Percentiles rank a stretch among this genome's conserved stretches.
These are phyloP conservation scores for Teratosphaeria viscida DNA, from an alignment of 2,329 filamentous ascomycete species.

Conservation along the genomic window DNA sequence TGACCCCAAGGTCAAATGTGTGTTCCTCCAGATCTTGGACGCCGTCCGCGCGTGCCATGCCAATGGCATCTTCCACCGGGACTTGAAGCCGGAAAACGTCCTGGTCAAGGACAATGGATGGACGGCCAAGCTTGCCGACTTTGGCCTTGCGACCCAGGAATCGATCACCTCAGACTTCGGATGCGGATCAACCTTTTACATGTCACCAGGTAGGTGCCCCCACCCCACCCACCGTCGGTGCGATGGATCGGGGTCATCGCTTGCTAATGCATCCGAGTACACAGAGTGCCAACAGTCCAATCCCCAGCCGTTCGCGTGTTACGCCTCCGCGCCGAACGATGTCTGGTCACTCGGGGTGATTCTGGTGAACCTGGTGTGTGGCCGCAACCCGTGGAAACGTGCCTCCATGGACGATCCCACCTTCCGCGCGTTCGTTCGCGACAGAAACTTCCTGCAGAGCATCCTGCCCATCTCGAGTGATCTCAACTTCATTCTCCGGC, in stretches of 20 bases:
- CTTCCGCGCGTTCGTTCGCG: conserved; percentile 80
- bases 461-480: conserved; percentile 87
- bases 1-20: conserved; percentile 73
- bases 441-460: conserved; percentile 76
- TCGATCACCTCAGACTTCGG: conserved; percentile 85
- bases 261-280: conserved; percentile 4
- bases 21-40: conserved; percentile 92
- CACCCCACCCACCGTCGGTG: too few relatives aligned
- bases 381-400: conserved; percentile 97
- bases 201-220: conserved; percentile 74
- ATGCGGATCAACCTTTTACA: conserved; percentile 97
- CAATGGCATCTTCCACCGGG: conserved; percentile 89
- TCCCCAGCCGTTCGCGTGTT: conserved; percentile 61
- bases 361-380: conserved; percentile 92
- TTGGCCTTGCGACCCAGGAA: conserved; percentile 84
- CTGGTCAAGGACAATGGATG: conserved; percentile 79
- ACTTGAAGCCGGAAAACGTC: conserved; percentile 97
- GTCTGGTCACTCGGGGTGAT: conserved; percentile 98
- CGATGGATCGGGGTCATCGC: background rate
- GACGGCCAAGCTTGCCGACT: conserved; percentile 93
- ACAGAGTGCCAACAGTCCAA: conserved; percentile 80
- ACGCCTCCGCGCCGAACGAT: conserved; percentile 89
- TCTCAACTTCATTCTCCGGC: conserved; percentile 74
- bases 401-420: conserved; percentile 89
- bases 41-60: conserved; percentile 92